Evolutionary conservation across 2,329 filamentous ascomycete genomes (phyloP).

Genomic region (Phialocephala subalpina): DNA sequence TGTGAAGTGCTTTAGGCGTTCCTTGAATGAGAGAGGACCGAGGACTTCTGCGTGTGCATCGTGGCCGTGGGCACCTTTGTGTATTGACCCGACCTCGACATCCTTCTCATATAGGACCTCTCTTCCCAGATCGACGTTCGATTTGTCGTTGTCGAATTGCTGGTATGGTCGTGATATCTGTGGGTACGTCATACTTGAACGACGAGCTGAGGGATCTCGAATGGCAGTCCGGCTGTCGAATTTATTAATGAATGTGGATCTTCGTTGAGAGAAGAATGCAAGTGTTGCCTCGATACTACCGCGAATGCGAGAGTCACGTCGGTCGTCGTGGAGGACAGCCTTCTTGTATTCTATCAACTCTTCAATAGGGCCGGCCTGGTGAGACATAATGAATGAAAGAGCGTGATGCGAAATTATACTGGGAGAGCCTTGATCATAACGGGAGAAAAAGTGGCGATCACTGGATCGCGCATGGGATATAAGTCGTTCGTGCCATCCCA

Average conservation of each 20-base stretch:
- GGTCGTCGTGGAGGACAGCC: slow-evolving; percentile 31
- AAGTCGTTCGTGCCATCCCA: slow-evolving; percentile 18
- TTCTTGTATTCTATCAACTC: slow-evolving; percentile 36
- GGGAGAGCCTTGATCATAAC: slow-evolving; percentile 12
- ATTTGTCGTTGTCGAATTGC: slow-evolving; percentile 7
- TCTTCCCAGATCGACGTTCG: slow-evolving; percentile 5
- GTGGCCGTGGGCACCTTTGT: slow-evolving; percentile 6
- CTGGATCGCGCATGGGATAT: slow-evolving; percentile 13
- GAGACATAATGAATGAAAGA: slow-evolving; percentile 27
- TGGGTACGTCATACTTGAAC: slow-evolving; percentile 27
- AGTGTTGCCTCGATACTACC: slow-evolving; percentile 36
- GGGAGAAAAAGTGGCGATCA: slow-evolving; percentile 12
- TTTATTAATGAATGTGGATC: slow-evolving; percentile 22
- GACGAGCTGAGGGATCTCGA: slow-evolving; percentile 13
- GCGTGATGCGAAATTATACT: slow-evolving; percentile 16
- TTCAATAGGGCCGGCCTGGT: slow-evolving; percentile 32
- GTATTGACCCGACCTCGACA: slow-evolving; percentile 21
- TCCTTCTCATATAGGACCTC: slow-evolving; percentile 19
- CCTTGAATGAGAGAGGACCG: slow-evolving; percentile 24
- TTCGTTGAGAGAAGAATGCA: slow-evolving; percentile 30
- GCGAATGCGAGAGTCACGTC: slow-evolving; percentile 34
- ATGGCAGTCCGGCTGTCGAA: slow-evolving; percentile 30
- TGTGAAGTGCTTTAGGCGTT: slow-evolving; percentile 38
- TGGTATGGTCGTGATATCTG: slow-evolving; percentile 18
- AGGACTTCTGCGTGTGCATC: slow-evolving; percentile 18